These are phyloP conservation scores for Aspergillus fructus DNA, from an alignment of 2,329 filamentous ascomycete species.

Conservation along the genomic window DNA sequence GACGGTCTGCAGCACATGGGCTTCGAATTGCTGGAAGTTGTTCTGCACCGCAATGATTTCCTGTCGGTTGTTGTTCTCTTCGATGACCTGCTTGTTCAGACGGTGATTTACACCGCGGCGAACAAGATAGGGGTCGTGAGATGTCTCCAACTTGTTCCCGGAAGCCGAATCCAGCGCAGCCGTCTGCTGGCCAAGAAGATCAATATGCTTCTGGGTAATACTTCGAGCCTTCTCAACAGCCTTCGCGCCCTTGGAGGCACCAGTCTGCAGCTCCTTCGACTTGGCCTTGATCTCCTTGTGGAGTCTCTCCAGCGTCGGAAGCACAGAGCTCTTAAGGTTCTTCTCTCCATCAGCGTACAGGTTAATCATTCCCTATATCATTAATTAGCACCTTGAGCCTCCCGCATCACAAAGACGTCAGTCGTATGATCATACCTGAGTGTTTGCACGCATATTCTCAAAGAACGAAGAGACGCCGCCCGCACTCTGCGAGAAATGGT, in stretches of 20 bases:
- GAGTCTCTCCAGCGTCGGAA: slow-evolving; percentile 84
- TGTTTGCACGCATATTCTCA: slow-evolving; percentile 91
- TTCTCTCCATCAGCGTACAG: slow-evolving; percentile 89
- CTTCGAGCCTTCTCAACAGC: slow-evolving; percentile 86
- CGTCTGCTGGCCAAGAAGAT: slow-evolving; percentile 83
- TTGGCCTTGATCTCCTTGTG: slow-evolving; percentile 98
- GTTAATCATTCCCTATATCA: slow-evolving; percentile 71
- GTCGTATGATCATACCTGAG: slow-evolving; percentile 55
- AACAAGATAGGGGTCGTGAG: slow-evolving; percentile 85
- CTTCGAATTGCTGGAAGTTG: slow-evolving; percentile 84
- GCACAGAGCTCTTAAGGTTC: slow-evolving; percentile 78
- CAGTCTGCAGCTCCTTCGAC: slow-evolving; percentile 79
- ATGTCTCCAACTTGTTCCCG: slow-evolving; percentile 67
- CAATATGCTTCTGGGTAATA: slow-evolving; percentile 90
- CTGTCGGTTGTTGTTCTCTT: slow-evolving; percentile 94
- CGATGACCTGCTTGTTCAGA: slow-evolving; percentile 83
- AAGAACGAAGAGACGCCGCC: slow-evolving; percentile 87
- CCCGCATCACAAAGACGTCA: no score
- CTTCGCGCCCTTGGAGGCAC: slow-evolving; percentile 81
- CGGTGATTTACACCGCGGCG: slow-evolving; percentile 78
- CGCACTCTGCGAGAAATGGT: slow-evolving; percentile 90
- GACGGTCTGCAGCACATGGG: slow-evolving; percentile 77
- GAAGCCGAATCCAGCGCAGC: slow-evolving; percentile 71
- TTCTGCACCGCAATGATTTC: slow-evolving; percentile 90
- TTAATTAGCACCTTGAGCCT: not conserved